A percentile compares a stretch with the other conserved stretches of the same genome.
Conservation (phyloP, 225 moss, liverwort and hornwort species). For the Neckera pumila region DNA sequence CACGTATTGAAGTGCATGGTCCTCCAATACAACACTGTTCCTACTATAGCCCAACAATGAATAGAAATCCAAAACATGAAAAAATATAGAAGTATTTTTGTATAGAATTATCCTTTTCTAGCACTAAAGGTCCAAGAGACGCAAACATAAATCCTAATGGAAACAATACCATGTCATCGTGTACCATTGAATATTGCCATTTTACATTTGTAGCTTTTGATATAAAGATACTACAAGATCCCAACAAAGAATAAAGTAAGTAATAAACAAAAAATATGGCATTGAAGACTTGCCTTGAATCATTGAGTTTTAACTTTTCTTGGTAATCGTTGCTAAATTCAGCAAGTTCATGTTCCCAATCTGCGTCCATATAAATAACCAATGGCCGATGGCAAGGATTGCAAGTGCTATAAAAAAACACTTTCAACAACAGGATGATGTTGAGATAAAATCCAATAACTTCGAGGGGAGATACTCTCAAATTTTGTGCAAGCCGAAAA, state of each 20-base stretch:
- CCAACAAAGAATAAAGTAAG: no score
- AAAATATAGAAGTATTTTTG: no score
- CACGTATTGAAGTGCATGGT: neutral
- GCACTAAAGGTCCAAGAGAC: neutral
- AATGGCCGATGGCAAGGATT: neutral
- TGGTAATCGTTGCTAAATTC: fast-evolving
- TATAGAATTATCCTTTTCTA: no score
- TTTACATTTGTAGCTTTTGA: neutral
- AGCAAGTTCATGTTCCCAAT: neutral
- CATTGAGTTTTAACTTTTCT: fast-evolving
- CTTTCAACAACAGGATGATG: neutral
- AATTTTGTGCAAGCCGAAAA: fast-evolving
- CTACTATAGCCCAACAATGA: neutral
- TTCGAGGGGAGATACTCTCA: neutral
- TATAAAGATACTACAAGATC: neutral
- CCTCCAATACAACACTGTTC: neutral
- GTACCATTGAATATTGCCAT: no score
- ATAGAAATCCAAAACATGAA: no score
- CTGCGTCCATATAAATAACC: neutral
- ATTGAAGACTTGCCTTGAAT: fast-evolving
- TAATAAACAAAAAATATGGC: no score
- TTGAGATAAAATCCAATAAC: neutral
- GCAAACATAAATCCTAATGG: neutral
- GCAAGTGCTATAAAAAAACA: neutral
- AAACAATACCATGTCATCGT: fast-evolving